phyloP scores from a whole-genome alignment of 1,284 basidiomycete species.

The Trametes versicolor region DNA sequence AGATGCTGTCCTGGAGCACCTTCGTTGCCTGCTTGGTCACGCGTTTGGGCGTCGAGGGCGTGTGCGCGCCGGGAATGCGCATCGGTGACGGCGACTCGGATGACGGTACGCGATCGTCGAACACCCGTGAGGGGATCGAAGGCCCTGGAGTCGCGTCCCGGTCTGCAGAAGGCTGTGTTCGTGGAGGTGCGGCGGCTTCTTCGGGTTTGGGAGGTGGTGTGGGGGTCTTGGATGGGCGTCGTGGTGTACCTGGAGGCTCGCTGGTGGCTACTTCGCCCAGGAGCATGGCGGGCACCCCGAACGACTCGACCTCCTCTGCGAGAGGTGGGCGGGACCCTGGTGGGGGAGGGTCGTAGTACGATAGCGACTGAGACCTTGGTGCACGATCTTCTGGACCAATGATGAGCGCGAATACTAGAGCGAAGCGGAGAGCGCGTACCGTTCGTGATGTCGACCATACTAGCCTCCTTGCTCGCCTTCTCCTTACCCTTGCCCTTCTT shows the following conservation, averaged over 20 bases:
- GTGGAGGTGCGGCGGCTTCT: constrained; percentile 6
- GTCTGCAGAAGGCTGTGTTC: not conserved
- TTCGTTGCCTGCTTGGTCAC: constrained; percentile 55
- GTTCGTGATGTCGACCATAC: constrained; percentile 51
- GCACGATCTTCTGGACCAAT: not conserved
- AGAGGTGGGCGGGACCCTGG: constrained; percentile 3
- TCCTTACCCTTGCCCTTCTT: constrained; percentile 44
- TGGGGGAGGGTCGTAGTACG: constrained; percentile 25
- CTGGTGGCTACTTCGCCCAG: constrained; percentile 24
- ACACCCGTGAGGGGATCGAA: constrained; percentile 25
- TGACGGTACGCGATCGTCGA: constrained; percentile 58
- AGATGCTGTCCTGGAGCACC: constrained; percentile 70
- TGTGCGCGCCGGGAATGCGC: constrained; percentile 49
- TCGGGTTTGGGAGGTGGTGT: not conserved
- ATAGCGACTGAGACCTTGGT: constrained; percentile 17
- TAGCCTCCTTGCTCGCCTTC: constrained; percentile 33
- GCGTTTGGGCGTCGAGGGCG: constrained; percentile 39
- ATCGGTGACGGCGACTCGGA: constrained; percentile 58
- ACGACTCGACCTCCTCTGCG: constrained; percentile 27
- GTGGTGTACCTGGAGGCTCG: not conserved
- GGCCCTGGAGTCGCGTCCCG: constrained; percentile 14
- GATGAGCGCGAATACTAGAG: not conserved
- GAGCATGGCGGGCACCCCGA: constrained; percentile 38
- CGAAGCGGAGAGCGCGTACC: constrained; percentile 32
- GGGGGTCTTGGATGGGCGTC: not conserved